A percentile compares a stretch with the other conserved stretches of the same genome.
These are phyloP conservation scores for Penicillium soppii DNA, from an alignment of 495 filamentous ascomycete species.

Conservation along the genomic window DNA sequence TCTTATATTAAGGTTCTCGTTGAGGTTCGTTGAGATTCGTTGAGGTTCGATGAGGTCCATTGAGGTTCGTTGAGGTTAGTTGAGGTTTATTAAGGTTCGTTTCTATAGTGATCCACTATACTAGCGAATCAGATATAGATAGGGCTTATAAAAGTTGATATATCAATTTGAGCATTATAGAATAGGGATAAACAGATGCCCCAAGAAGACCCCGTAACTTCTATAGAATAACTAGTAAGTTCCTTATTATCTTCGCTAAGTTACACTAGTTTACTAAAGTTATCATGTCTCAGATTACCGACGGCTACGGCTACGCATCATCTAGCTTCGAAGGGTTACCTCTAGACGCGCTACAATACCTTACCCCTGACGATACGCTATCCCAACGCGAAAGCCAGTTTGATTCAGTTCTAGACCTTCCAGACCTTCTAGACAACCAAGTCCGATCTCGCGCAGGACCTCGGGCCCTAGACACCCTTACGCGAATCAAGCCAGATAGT, in stretches of 20 bases:
- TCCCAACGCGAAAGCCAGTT: background rate
- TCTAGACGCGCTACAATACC: background rate
- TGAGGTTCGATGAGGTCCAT: too few relatives aligned
- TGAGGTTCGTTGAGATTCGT: background rate
- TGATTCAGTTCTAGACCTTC: background rate
- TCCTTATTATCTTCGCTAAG: background rate
- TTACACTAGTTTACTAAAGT: background rate
- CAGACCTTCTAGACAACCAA: background rate
- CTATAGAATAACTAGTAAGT: background rate
- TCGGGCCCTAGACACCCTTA: background rate
- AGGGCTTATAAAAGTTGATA: background rate
- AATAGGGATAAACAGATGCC: background rate
- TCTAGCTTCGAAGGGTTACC: background rate
- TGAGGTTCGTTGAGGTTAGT: background rate
- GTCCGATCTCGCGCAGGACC: background rate
- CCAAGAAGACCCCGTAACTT: background rate
- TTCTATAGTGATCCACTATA: background rate
- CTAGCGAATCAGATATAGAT: background rate
- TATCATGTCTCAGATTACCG: background rate
- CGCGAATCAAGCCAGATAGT: constrained; percentile 1
- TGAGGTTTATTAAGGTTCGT: background rate
- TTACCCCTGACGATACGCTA: background rate
- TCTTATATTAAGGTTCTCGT: background rate
- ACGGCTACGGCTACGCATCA: background rate
- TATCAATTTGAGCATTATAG: background rate